These are phyloP conservation scores for Diutina rugosa DNA, from an alignment of 1,139 yeast species.

Conservation along the genomic window DNA sequence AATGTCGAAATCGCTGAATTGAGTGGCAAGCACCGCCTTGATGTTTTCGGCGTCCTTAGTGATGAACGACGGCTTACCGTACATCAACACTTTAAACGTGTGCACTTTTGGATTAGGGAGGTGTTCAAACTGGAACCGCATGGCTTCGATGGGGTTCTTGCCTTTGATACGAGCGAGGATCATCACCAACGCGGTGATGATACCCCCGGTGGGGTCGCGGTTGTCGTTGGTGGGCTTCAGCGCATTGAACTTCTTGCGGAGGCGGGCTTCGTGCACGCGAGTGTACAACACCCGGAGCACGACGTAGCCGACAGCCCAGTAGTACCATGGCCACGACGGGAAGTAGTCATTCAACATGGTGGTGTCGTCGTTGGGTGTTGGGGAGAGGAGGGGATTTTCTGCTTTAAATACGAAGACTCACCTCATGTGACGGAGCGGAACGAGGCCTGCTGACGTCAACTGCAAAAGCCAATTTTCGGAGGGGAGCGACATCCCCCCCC, in stretches of 20 bases:
- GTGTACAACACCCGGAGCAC: neutral
- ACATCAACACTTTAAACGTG: neutral
- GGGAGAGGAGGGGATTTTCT: neutral
- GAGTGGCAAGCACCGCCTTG: slow-evolving; percentile 1
- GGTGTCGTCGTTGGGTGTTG: neutral
- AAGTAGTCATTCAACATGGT: neutral
- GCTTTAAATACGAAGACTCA: neutral
- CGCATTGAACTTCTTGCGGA: neutral
- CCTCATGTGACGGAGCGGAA: neutral
- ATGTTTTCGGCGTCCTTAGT: slow-evolving; percentile 3
- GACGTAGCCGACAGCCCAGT: neutral
- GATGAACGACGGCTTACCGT: neutral
- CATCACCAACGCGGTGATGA: neutral
- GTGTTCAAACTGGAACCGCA: neutral
- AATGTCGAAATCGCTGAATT: slow-evolving; percentile 1
- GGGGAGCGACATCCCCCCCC: too few species aligned
- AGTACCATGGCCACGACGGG: neutral
- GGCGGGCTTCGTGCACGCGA: neutral
- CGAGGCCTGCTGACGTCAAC: neutral
- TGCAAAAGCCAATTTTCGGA: too few species aligned
- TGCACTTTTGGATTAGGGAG: neutral
- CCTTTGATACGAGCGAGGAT: neutral
- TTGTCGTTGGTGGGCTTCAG: neutral
- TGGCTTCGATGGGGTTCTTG: neutral
- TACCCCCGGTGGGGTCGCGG: neutral